A percentile compares a stretch with the other conserved stretches of the same genome.
Evolutionary conservation across 2,329 filamentous ascomycete genomes (phyloP).

Genomic region (Phyllosticta citriasiana): DNA sequence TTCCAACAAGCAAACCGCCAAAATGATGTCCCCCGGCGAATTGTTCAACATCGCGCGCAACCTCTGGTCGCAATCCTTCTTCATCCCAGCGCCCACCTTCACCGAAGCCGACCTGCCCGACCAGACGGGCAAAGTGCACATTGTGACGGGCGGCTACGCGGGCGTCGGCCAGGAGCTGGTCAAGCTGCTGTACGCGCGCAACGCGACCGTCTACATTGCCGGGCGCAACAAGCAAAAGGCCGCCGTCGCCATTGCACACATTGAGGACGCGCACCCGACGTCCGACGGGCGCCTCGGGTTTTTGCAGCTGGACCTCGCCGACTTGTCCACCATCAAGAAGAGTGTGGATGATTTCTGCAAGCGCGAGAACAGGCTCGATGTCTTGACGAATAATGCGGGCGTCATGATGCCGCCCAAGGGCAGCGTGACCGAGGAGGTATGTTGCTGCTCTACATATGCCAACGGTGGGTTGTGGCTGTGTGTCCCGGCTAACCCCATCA

Average conservation of each 20-base stretch:
- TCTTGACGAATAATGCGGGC: conserved; percentile 31
- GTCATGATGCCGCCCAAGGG: conserved; percentile 22
- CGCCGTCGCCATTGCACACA: conserved; percentile 34
- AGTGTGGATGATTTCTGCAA: conserved; percentile 28
- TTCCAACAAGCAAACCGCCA: too few relatives aligned
- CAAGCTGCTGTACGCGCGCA: conserved; percentile 44
- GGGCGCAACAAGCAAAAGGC: conserved; percentile 40
- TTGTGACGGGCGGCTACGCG: conserved; percentile 42
- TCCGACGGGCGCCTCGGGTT: conserved; percentile 20
- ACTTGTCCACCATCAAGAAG: conserved; percentile 32
- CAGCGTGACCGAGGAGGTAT: conserved; percentile 11
- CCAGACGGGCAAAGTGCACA: conserved; percentile 16
- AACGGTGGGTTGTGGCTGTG: too few relatives aligned
- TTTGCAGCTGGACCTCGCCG: conserved; percentile 30
- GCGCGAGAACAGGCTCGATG: conserved; percentile 32
- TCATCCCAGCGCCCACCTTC: conserved; percentile 30
- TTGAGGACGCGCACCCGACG: conserved; percentile 27
- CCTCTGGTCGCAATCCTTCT: conserved; percentile 16
- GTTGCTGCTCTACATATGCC: neutral
- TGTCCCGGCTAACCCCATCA: neutral
- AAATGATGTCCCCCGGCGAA: conserved; percentile 4
- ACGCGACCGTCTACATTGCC: conserved; percentile 48
- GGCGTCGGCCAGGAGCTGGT: conserved; percentile 44
- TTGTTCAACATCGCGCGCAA: conserved; percentile 5
- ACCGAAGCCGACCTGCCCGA: conserved; percentile 34